Percentiles rank a stretch among this genome's conserved stretches.
Conservation (phyloP, 2,329 filamentous ascomycete species). For the Whalleya microplaca region DNA sequence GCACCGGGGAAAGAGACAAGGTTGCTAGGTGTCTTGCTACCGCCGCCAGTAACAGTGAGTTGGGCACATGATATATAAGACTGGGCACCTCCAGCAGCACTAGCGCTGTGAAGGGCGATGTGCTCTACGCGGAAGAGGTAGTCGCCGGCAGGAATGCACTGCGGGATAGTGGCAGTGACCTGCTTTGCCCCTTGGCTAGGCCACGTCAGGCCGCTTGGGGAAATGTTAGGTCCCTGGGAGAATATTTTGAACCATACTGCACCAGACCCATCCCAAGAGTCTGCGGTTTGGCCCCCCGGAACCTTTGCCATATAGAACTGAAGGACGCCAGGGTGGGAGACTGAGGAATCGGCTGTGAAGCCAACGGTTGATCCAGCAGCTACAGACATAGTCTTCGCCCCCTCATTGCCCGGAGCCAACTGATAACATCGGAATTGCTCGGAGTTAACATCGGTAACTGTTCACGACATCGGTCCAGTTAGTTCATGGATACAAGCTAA, state of each 20-base stretch:
- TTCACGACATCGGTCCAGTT: conserved; percentile 2
- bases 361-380: conserved; percentile 48
- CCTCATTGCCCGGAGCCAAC: conserved; percentile 44
- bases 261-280: conserved; percentile 43
- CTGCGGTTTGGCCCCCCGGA: conserved; percentile 41
- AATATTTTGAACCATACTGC: conserved; percentile 50
- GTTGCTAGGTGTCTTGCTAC: conserved; percentile 41
- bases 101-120: conserved; percentile 50
- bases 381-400: conserved; percentile 45
- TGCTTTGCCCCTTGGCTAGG: conserved; percentile 43
- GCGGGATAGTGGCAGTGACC: conserved; percentile 47
- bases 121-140: conserved; percentile 55
- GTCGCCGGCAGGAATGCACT: conserved; percentile 50
- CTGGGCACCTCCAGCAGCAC: conserved; percentile 47
- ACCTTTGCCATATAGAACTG: conserved; percentile 47
- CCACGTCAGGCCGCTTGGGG: conserved; percentile 43
- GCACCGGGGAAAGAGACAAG: conserved; percentile 48
- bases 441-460: conserved; percentile 51
- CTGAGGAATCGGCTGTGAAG: conserved; percentile 47
- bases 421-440: conserved; percentile 57
- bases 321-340: conserved; percentile 48
- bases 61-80: conserved; percentile 47
- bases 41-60: conserved; percentile 47
- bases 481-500: neutral
- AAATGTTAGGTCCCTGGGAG: conserved; percentile 44